Evolutionary conservation across 1,284 basidiomycete species (phyloP), one percentile per base, ranked within the genome.

Genomic region (Chiua sp.): DNA sequence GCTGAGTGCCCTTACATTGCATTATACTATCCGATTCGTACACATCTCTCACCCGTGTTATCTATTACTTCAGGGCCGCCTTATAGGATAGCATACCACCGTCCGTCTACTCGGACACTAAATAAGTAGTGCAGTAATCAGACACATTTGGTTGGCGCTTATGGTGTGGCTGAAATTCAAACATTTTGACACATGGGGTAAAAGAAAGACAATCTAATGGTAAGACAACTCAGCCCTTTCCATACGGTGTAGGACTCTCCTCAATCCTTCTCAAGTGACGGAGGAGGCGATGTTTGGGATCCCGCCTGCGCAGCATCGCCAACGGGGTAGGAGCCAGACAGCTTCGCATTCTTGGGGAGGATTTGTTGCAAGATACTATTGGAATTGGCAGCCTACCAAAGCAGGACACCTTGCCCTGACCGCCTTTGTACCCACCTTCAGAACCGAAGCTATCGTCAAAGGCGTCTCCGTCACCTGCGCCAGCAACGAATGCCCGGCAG

Each of bases 251-350:
- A 46, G 88, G 88, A 64, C 81, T 90, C 69, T 89, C 86, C 59
- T 86, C 84, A 1, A 84, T 73, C 47, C 79, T 74, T 23, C 32
- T 0, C 72, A 70, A 23, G 71, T 68, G 28, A 75, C 75, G 42
- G 80, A 87, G 64, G 89, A 91, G 71, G 91, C 90, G 15, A 73
- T 91, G 56, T 91, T 91, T 74, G 89, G 89, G 16, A 82, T 85
- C 23, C 81, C 81, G 4, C 83, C 84, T 47, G 81, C 78, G 22
- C 81, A 83, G 65, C 75, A 83, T 49, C 64, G 71, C 51, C 51
- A 72, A 63, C 57, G 55, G 58, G 65, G 70, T 67, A 65, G 70
- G 62, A 67, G 57, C 55, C 69, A 53, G 53, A 70, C 70, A 76
- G 52, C 62, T 89, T 63, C 77, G 79, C 69, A 79, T 91, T 80